Evolutionary conservation across 768 basidiomycete genomes (phyloP), one percentile per base, ranked within the genome.

Genomic region (Glaciozyma martinii): DNA sequence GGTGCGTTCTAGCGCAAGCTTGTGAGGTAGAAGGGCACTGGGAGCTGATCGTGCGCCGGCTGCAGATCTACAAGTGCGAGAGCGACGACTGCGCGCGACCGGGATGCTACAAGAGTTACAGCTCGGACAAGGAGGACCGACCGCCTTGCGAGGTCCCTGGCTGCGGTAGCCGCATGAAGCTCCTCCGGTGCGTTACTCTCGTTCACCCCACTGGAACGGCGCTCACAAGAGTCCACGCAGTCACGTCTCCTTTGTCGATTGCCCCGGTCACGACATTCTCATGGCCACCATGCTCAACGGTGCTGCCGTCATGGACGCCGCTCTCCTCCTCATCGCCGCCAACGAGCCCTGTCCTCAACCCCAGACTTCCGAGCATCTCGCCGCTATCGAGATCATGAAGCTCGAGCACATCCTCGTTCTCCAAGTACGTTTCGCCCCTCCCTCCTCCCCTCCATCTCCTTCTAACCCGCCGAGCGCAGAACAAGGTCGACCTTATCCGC

Each of bases 231-330:
- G 30, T 9, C 30, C 47, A 21, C 40, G 33, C 62, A 78, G 80
- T 71, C 95, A 99, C 74, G 93, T 98, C 74, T 98, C 94, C 5
- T 99, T 99, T 78, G 95, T 99, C 75, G 95, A 99, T 78, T 80
- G 79, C 74, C 76, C 76, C 10, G 76, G 93, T 67, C 93, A 94
- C 84, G 92, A 97, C 78, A 98, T 99, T 85, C 86, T 99, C 77
- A 99, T 99, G 95, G 95, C 95, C 58, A 99, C 94, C 70, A 99
- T 99, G 95, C 81, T 99, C 72, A 98, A 98, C 82, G 95, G 94
- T 77, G 95, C 95, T 49, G 95, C 95, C 15, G 94, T 98, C 81
- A 99, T 98, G 95, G 93, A 98, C 78, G 95, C 93, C 60, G 95
- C 95, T 7, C 80, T 98, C 0, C 82, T 99, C 1, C 86, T 99